Conservation (phyloP, 192 early-diverging fungal species). For the Gorgonomyces haynaldii region DNA sequence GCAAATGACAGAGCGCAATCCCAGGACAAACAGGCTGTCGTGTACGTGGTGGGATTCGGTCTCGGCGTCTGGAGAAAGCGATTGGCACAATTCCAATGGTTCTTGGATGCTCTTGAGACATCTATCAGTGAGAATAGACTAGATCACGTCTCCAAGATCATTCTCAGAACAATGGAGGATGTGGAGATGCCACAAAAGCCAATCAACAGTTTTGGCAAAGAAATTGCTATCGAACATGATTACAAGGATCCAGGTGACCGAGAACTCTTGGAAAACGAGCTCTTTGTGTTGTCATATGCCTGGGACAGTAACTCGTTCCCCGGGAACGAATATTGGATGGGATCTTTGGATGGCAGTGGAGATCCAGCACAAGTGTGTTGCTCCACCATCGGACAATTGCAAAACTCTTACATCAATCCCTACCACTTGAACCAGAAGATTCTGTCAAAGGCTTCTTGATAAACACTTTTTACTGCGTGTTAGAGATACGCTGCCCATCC, state of each 20-base stretch:
- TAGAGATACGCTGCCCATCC: slow-evolving; percentile 43
- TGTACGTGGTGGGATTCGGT: slow-evolving; percentile 25
- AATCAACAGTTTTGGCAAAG: no score
- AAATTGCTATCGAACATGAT: neutral
- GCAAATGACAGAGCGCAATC: slow-evolving; percentile 15
- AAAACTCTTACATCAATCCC: slow-evolving; percentile 30
- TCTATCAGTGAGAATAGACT: no score
- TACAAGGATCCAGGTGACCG: slow-evolving; percentile 10
- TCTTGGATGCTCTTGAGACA: no score
- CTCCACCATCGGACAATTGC: slow-evolving; percentile 23
- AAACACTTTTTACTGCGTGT: no score
- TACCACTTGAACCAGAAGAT: no score
- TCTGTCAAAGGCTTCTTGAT: no score
- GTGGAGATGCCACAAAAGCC: no score
- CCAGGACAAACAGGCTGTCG: slow-evolving; percentile 4
- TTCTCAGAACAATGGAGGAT: no score
- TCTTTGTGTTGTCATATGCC: slow-evolving; percentile 25
- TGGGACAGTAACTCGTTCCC: slow-evolving; percentile 28
- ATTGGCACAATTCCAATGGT: no score
- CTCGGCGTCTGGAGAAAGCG: slow-evolving; percentile 27
- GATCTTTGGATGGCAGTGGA: slow-evolving; percentile 15
- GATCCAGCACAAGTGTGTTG: slow-evolving; percentile 30
- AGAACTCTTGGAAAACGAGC: slow-evolving; percentile 3
- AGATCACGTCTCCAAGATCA: no score
- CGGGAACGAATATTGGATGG: slow-evolving; percentile 29